phyloP scores from a whole-genome alignment of 2,329 filamentous ascomycete species.

The Uncinocarpus reesii region DNA sequence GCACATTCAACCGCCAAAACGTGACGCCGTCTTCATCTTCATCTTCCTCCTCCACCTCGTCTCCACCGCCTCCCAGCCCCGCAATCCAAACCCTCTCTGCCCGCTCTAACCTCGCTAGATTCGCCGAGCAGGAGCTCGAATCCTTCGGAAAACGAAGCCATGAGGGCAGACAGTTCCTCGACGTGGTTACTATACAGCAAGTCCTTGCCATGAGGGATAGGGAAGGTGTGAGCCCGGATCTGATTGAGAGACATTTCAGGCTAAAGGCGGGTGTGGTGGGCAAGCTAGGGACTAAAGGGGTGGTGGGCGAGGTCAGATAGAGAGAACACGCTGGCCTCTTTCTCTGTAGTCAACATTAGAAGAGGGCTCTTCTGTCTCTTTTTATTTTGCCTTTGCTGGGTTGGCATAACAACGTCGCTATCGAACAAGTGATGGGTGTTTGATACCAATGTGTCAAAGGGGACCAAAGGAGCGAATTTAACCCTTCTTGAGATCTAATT shows the following conservation, averaged over 20 bases:
- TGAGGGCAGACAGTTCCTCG: slow-evolving; percentile 38
- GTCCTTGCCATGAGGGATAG: slow-evolving; percentile 41
- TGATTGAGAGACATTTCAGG: slow-evolving; percentile 39
- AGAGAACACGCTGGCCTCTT: neutral
- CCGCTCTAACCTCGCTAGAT: slow-evolving; percentile 41
- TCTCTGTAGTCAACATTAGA: neutral
- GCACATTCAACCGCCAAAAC: slow-evolving; percentile 35
- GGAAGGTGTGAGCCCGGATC: slow-evolving; percentile 25
- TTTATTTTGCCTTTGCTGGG: no score
- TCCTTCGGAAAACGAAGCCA: slow-evolving; percentile 36
- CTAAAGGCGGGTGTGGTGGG: slow-evolving; percentile 38
- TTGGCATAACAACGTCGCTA: no score
- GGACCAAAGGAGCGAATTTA: no score
- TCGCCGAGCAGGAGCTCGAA: slow-evolving; percentile 46
- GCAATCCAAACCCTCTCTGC: slow-evolving; percentile 45
- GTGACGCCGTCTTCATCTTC: slow-evolving; percentile 19
- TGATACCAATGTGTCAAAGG: no score
- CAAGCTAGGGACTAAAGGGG: slow-evolving; percentile 33
- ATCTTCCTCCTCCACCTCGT: slow-evolving; percentile 20
- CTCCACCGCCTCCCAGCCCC: slow-evolving; percentile 39
- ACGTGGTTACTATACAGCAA: slow-evolving; percentile 43
- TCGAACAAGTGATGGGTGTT: no score
- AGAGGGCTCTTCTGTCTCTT: no score
- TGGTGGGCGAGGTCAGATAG: slow-evolving; percentile 5
- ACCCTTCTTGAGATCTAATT: no score